phyloP scores from a whole-genome alignment of 1,284 basidiomycete genomes.

The Irpex rosettiformis region DNA sequence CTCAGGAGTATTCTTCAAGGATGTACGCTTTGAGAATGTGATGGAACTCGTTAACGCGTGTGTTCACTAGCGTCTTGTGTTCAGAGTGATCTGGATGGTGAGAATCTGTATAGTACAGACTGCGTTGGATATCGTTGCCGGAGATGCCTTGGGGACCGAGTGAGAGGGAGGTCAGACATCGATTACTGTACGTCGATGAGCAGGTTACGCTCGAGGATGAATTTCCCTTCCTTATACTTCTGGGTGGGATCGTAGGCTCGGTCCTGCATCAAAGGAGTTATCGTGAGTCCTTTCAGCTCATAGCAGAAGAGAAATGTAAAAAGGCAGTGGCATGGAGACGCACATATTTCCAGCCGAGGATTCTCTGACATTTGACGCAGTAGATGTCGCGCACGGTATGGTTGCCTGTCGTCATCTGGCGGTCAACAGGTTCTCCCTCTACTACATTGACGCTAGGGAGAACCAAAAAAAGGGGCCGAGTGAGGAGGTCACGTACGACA shows the following conservation, averaged over 20 bases:
- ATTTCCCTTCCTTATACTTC: constrained; percentile 99
- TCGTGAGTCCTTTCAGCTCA: background rate
- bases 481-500: constrained; percentile 4
- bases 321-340: constrained; percentile 32
- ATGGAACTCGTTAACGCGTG: too few species aligned
- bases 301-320: background rate
- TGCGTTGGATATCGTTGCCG: background rate
- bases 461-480: background rate
- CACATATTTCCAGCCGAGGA: constrained; percentile 98
- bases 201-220: constrained; percentile 91
- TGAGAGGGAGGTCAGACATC: constrained; percentile 19
- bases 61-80: too few species aligned
- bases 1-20: too few species aligned
- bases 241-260: constrained; percentile 85
- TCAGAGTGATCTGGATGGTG: background rate
- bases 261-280: constrained; percentile 56
- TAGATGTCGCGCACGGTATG: constrained; percentile 95
- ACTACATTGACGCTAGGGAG: constrained; percentile 75
- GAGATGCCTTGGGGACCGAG: constrained; percentile 9
- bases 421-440: constrained; percentile 85
- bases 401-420: constrained; percentile 95
- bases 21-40: too few species aligned
- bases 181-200: constrained; percentile 74
- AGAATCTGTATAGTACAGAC: background rate
- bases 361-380: constrained; percentile 84